Evolutionary conservation across 257 asterid genomes (phyloP), one percentile per base, ranked within the genome.

Genomic region (Verbascum thapsus): DNA sequence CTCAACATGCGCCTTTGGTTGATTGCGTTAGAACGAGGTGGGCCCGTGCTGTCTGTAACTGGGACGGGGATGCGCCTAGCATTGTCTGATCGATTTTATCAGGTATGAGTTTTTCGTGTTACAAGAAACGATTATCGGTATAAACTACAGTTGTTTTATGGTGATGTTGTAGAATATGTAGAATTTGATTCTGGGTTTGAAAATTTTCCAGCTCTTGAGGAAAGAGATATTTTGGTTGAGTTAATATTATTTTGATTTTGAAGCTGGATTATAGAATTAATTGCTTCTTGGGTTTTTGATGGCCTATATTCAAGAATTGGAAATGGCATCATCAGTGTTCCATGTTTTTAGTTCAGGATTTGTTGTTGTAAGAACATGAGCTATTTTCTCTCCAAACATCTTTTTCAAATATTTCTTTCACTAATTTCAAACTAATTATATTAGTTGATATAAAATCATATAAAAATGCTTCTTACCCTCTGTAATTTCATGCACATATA

Each of bases 11-110:
- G 6, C 96, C 94, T 4, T 70, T 92, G 83, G 97, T 89, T 6
- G 96, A 92, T 61, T 92, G 97, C 78, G 76, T 89, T 8, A 77
- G 97, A 54, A 92, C 99, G 0, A 90, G 99, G 5, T 92, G 99
- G 99, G 58, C 91, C 0, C 90, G 97, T 20, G 83, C 96, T 9
- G 78, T 82, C 48, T 92, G 99, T 72, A 76, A 78, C 10, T 92
- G 99, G 97, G 99, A 83, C 51, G 95, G 96, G 60, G 97, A 92
- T 68, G 87, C 96, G 10, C 99, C 99, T 1, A 92, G 99, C 60
- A 87, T 92, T 20, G 97, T 92, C 19, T 92, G 78, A 92, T 69
- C 22, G 23, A 10, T 64, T 37, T 10, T 47, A 41, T 49, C n/a
- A n/a, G n/a, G n/a, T n/a, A n/a, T n/a, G n/a, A n/a, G n/a, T n/a